Conservation (phyloP, 768 basidiomycete species). For the Kwoniella europaea region DNA sequence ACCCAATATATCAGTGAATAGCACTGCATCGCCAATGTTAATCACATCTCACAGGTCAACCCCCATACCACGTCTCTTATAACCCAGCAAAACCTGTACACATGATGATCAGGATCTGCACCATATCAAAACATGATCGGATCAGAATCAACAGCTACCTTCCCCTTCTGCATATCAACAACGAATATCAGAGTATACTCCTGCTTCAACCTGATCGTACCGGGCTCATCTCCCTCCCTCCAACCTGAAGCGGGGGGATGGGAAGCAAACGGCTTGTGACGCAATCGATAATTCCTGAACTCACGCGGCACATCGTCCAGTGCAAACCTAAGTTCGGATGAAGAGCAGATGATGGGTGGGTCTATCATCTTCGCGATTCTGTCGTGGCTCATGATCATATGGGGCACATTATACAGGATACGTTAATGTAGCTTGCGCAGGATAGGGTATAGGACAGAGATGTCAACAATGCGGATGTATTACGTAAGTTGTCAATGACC, state of each 20-base stretch:
- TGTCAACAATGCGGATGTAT: too few species aligned
- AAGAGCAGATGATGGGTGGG: too few species aligned
- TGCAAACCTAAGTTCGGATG: not conserved
- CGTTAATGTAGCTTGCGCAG: too few species aligned
- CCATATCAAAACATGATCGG: not conserved
- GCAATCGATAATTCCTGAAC: not conserved
- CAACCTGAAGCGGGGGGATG: conserved; percentile 17
- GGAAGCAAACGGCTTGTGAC: conserved; percentile 3
- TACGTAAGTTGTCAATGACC: too few species aligned
- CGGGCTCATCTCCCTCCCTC: not conserved
- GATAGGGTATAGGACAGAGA: too few species aligned
- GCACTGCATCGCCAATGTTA: not conserved
- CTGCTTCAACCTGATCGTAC: not conserved
- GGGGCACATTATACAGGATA: too few species aligned
- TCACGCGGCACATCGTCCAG: not conserved
- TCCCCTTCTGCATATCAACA: conserved; percentile 27
- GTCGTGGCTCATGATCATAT: too few species aligned
- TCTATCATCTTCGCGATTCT: too few species aligned
- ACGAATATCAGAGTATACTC: conserved; percentile 41
- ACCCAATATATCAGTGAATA: not conserved
- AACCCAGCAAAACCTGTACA: conserved; percentile 51
- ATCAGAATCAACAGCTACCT: conserved; percentile 8
- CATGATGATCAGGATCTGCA: conserved; percentile 3
- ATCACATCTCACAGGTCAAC: conserved; percentile 37
- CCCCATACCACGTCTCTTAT: conserved; percentile 56